Evolutionary conservation across 805 yeast species (phyloP).

Genomic region (Ogataea saltuana): DNA sequence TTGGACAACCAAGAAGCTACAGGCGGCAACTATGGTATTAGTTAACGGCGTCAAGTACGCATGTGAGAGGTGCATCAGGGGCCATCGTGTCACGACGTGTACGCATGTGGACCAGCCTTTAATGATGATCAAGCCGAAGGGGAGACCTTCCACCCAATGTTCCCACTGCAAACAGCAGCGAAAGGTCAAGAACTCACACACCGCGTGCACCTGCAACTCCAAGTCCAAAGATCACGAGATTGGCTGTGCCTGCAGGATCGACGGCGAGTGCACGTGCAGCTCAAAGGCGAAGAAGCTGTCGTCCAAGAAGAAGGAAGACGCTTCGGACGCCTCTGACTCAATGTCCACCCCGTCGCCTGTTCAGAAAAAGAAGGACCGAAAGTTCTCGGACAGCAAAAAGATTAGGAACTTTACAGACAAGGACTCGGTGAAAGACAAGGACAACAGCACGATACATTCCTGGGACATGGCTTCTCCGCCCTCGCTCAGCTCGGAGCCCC

Average conservation of each 20-base stretch:
- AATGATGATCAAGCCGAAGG: constrained; percentile 93
- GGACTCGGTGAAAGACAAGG: constrained; percentile 19
- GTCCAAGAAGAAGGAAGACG: constrained; percentile 21
- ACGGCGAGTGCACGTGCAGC: constrained; percentile 37
- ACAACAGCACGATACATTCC: constrained; percentile 22
- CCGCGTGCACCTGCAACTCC: constrained; percentile 69
- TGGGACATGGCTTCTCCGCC: constrained; percentile 36
- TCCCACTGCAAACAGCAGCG: constrained; percentile 79
- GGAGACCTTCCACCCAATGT: constrained; percentile 93
- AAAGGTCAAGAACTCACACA: constrained; percentile 64
- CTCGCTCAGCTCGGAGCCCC: constrained; percentile 9
- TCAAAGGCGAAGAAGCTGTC: constrained; percentile 26
- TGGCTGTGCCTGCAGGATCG: constrained; percentile 35
- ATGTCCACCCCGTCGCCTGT: not conserved
- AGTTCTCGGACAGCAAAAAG: not conserved
- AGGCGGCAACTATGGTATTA: constrained; percentile 86
- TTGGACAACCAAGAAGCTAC: too few species aligned
- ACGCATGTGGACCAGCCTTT: constrained; percentile 89
- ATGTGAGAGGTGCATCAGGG: constrained; percentile 92
- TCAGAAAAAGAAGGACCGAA: too few species aligned
- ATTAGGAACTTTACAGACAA: constrained; percentile 9
- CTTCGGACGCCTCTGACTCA: not conserved
- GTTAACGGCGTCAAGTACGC: constrained; percentile 94
- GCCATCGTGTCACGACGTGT: constrained; percentile 94
- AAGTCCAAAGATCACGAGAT: constrained; percentile 35